phyloP scores from a whole-genome alignment of 2,329 filamentous ascomycete genomes.

The Neocucurbitaria cava region DNA sequence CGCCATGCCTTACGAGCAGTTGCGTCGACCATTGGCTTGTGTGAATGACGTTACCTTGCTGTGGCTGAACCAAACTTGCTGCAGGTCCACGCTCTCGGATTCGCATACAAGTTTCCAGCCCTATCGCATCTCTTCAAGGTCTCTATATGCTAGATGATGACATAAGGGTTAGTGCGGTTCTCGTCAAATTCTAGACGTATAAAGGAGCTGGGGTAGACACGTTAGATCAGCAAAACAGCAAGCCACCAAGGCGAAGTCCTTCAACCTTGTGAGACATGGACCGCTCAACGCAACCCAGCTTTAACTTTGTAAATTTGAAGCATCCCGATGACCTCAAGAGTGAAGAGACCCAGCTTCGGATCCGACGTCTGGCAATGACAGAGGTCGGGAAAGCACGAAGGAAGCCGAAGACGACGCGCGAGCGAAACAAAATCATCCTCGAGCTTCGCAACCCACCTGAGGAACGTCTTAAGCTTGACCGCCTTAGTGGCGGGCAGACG shows the following conservation, averaged over 20 bases:
- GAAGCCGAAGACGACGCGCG: slow-evolving; percentile 36
- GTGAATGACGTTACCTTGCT: slow-evolving; percentile 3
- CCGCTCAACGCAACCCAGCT: slow-evolving; percentile 29
- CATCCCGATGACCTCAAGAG: slow-evolving; percentile 43
- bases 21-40: slow-evolving; percentile 9
- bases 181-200: background rate
- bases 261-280: slow-evolving; percentile 26
- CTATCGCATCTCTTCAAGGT: slow-evolving; percentile 5
- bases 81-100: slow-evolving; percentile 6
- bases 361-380: slow-evolving; percentile 43
- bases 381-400: slow-evolving; percentile 37
- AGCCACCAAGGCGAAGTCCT: background rate
- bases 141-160: slow-evolving; percentile 9
- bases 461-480: slow-evolving; percentile 18
- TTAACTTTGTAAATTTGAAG: slow-evolving; percentile 41
- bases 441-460: slow-evolving; percentile 26
- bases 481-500: slow-evolving; percentile 26
- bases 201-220: background rate
- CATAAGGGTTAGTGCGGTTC: slow-evolving; percentile 5
- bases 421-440: slow-evolving; percentile 35
- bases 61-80: slow-evolving; percentile 7
- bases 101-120: slow-evolving; percentile 3
- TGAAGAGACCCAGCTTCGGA: slow-evolving; percentile 38
- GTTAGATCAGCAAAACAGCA: background rate
- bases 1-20: slow-evolving; percentile 3